Percentiles rank a stretch among this genome's conserved stretches.
Conservation (phyloP, 169 alveolate species). For the Eimeria necatrix region DNA sequence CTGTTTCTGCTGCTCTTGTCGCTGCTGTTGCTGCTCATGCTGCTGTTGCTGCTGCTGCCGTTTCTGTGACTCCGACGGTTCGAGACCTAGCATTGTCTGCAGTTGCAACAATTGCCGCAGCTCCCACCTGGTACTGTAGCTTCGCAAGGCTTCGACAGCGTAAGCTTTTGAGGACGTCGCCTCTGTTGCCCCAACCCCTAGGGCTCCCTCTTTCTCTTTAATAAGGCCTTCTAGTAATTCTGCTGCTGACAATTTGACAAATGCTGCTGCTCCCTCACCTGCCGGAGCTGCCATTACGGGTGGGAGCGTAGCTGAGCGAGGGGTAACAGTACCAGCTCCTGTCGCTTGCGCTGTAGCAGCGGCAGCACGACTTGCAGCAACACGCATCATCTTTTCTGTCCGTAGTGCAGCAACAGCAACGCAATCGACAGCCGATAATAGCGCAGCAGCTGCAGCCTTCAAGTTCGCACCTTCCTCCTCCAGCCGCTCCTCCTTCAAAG, state of each 20-base stretch:
- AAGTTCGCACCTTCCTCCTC: constrained; percentile 34
- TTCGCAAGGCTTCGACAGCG: neutral
- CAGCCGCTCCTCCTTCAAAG: constrained; percentile 23
- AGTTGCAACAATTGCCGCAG: constrained; percentile 44
- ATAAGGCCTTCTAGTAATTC: constrained; percentile 13
- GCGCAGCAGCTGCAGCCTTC: constrained; percentile 70
- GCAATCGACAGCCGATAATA: constrained; percentile 71
- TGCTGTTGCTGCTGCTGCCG: constrained; percentile 28
- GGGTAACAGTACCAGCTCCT: neutral
- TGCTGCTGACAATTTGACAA: constrained; percentile 28
- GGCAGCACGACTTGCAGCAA: constrained; percentile 9
- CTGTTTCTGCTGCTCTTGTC: neutral
- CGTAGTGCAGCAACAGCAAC: constrained; percentile 57
- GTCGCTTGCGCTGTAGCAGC: constrained; percentile 37
- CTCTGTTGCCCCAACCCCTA: neutral
- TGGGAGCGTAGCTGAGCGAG: neutral
- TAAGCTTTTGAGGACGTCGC: neutral
- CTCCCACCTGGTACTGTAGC: constrained; percentile 8
- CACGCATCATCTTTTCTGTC: constrained; percentile 20
- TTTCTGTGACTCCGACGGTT: neutral
- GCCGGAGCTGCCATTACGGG: neutral
- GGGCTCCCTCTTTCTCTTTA: neutral
- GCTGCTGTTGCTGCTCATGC: neutral
- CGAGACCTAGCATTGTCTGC: constrained; percentile 24
- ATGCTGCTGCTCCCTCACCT: neutral